phyloP scores from a whole-genome alignment of 306 rosid species.

The barrel medic (Medicago truncatula) region DNA sequence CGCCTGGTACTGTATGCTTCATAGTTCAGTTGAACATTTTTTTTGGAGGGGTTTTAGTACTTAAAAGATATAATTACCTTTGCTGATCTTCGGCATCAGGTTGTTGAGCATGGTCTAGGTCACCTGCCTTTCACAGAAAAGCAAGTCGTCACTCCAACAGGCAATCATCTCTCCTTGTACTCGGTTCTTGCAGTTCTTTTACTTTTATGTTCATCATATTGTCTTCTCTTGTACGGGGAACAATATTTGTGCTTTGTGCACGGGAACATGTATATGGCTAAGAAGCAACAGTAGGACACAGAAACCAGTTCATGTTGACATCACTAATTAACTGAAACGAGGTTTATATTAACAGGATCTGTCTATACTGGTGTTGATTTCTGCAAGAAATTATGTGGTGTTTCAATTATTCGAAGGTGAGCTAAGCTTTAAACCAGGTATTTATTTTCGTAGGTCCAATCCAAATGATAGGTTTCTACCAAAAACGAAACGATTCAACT shows the following conservation, averaged over 20 bases:
- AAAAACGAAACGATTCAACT: constrained; percentile 27
- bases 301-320: constrained; percentile 18
- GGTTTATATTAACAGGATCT: constrained; percentile 63
- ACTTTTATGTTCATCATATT: constrained; percentile 31
- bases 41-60: constrained; percentile 34
- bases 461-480: constrained; percentile 29
- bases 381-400: constrained; percentile 97
- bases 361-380: constrained; percentile 95
- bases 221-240: constrained; percentile 22
- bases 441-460: constrained; percentile 43
- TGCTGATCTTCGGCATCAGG: constrained; percentile 55
- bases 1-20: constrained; percentile 69
- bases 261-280: constrained; percentile 14
- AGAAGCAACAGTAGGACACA: constrained; percentile 16
- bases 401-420: constrained; percentile 96
- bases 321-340: constrained; percentile 24
- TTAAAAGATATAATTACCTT: constrained; percentile 19
- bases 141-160: constrained; percentile 95
- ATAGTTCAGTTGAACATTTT: constrained; percentile 31
- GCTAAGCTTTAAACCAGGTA: constrained; percentile 71
- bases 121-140: constrained; percentile 97
- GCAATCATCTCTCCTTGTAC: constrained; percentile 46
- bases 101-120: constrained; percentile 99
- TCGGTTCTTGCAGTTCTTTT: constrained; percentile 3
- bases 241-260: constrained; percentile 29